These are phyloP conservation scores for Bipolaris oryzae DNA, from an alignment of 2,329 filamentous ascomycete genomes.

Conservation along the genomic window DNA sequence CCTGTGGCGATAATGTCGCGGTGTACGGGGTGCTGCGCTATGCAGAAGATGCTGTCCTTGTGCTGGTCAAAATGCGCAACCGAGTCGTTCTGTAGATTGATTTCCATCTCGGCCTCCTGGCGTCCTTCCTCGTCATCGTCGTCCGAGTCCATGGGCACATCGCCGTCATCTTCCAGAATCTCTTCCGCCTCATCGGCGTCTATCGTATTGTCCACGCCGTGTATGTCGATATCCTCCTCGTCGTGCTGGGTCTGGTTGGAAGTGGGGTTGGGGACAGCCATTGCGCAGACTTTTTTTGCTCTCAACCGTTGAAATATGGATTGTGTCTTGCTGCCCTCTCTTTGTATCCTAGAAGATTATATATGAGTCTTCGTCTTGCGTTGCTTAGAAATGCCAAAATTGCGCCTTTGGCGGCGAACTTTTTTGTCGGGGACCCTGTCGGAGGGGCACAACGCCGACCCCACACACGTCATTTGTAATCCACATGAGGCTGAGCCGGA, in stretches of 20 bases:
- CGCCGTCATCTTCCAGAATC: slow-evolving; percentile 69
- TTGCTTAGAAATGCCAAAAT: slow-evolving; percentile 45
- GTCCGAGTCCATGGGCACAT: slow-evolving; percentile 81
- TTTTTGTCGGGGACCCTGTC: slow-evolving; percentile 35
- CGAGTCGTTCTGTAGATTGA: slow-evolving; percentile 88
- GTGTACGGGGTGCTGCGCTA: slow-evolving; percentile 86
- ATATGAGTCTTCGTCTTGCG: slow-evolving; percentile 16
- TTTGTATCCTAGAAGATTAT: slow-evolving; percentile 9
- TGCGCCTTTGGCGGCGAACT: slow-evolving; percentile 35
- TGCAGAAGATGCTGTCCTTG: slow-evolving; percentile 90
- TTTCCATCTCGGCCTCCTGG: slow-evolving; percentile 66
- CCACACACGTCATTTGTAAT: slow-evolving; percentile 41
- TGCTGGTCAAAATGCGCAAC: slow-evolving; percentile 89
- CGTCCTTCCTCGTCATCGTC: slow-evolving; percentile 62
- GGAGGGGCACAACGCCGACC: slow-evolving; percentile 31
- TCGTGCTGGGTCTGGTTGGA: slow-evolving; percentile 35
- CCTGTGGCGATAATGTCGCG: slow-evolving; percentile 84
- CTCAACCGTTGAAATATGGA: neutral
- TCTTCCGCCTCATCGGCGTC: slow-evolving; percentile 79
- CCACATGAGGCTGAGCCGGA: neutral
- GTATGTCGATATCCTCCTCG: slow-evolving; percentile 51
- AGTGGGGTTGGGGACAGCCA: slow-evolving; percentile 34
- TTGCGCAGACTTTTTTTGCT: slow-evolving; percentile 9
- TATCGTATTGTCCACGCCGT: slow-evolving; percentile 74
- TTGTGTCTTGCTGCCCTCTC: neutral